phyloP scores from a whole-genome alignment of 768 basidiomycete genomes.

The Lactifluus hygrophoroides region DNA sequence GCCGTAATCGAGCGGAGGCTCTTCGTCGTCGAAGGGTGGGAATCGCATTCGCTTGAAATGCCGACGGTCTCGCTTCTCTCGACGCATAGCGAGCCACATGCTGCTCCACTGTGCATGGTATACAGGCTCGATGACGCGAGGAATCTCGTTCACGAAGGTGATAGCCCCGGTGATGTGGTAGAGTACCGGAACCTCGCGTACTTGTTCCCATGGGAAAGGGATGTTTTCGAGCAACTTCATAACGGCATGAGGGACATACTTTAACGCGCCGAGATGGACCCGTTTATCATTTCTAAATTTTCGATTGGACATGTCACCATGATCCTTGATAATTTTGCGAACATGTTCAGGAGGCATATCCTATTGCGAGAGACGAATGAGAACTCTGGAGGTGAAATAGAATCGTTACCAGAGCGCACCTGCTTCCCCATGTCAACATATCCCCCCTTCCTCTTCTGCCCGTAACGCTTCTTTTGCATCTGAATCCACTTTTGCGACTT shows the following conservation, averaged over 20 bases:
- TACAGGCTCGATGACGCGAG: conserved; percentile 92
- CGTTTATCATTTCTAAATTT: conserved; percentile 99
- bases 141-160: conserved; percentile 98
- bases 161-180: conserved; percentile 99
- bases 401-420: conserved; percentile 38
- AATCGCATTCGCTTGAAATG: conserved; percentile 99
- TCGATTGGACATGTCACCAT: conserved; percentile 98
- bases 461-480: conserved; percentile 88
- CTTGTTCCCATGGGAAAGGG: conserved; percentile 97
- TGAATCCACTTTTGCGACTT: conserved; percentile 96
- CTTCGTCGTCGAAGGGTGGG: conserved; percentile 98
- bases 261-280: conserved; percentile 95
- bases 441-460: conserved; percentile 83
- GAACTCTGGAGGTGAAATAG: conserved; percentile 4
- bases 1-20: conserved; percentile 97
- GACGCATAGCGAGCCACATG: conserved; percentile 99
- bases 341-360: conserved; percentile 96
- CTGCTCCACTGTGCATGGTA: conserved; percentile 99
- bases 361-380: conserved; percentile 33
- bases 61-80: conserved; percentile 95
- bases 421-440: conserved; percentile 91
- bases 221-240: conserved; percentile 99
- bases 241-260: conserved; percentile 98
- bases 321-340: conserved; percentile 99
- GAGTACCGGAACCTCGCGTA: conserved; percentile 95